These are phyloP conservation scores for Xylaria sp. DNA, from an alignment of 2,329 filamentous ascomycete genomes.

Conservation along the genomic window DNA sequence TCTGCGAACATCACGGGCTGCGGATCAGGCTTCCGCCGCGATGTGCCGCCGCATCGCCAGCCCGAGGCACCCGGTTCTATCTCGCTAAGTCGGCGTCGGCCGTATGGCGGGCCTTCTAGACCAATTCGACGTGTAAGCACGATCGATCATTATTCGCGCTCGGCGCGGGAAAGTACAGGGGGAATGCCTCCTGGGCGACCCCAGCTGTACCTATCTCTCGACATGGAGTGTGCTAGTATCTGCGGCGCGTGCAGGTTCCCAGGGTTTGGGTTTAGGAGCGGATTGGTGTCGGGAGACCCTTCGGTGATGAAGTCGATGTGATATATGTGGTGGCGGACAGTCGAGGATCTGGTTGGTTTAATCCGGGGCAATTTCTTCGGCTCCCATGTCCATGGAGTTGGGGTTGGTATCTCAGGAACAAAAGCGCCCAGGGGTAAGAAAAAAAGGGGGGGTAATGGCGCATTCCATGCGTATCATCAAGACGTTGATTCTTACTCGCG, in stretches of 20 bases:
- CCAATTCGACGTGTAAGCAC: slow-evolving; percentile 1
- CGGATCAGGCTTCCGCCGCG: slow-evolving; percentile 7
- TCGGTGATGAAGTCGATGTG: slow-evolving; percentile 28
- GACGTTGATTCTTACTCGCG: slow-evolving; percentile 25
- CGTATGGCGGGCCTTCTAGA: slow-evolving; percentile 15
- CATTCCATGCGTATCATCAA: slow-evolving; percentile 24
- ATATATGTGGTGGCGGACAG: slow-evolving; percentile 21
- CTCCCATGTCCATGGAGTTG: slow-evolving; percentile 6
- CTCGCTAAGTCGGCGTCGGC: slow-evolving; percentile 28
- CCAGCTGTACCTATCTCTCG: slow-evolving; percentile 25
- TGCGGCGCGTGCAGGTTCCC: slow-evolving; percentile 13
- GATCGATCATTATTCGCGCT: slow-evolving; percentile 7
- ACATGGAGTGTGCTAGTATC: slow-evolving; percentile 21
- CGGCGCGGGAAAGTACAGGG: slow-evolving; percentile 19
- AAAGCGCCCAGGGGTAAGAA: background rate
- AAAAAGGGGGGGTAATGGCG: slow-evolving; percentile 13
- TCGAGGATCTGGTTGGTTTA: slow-evolving; percentile 27
- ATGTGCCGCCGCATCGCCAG: slow-evolving; percentile 19
- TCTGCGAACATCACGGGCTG: slow-evolving; percentile 16
- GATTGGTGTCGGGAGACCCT: slow-evolving; percentile 28
- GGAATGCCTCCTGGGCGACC: slow-evolving; percentile 21
- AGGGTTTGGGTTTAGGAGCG: slow-evolving; percentile 26
- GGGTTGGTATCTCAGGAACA: slow-evolving; percentile 12
- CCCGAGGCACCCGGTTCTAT: slow-evolving; percentile 11
- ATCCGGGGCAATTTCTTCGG: background rate